Evolutionary conservation across 2,329 filamentous ascomycete genomes (phyloP).

Genomic region (Ampelomyces quisqualis): DNA sequence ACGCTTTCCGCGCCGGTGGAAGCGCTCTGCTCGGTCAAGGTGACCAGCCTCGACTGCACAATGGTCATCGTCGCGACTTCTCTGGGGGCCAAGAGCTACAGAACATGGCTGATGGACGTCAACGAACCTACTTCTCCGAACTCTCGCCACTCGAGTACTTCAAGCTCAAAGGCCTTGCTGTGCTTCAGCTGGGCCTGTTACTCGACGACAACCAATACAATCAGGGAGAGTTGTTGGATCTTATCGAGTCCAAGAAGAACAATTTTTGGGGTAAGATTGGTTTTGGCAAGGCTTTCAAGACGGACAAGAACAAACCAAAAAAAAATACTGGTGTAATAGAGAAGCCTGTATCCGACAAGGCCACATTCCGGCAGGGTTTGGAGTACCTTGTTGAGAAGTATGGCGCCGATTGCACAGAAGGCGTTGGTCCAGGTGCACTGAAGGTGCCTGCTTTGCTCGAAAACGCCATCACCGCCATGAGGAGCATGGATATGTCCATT

Average conservation of each 20-base stretch:
- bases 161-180: slow-evolving; percentile 91
- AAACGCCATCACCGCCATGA: slow-evolving; percentile 89
- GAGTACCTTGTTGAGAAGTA: slow-evolving; percentile 90
- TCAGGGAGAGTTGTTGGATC: slow-evolving; percentile 85
- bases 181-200: slow-evolving; percentile 90
- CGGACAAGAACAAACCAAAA: slow-evolving; percentile 70
- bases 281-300: slow-evolving; percentile 93
- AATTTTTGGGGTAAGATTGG: slow-evolving; percentile 99
- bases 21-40: slow-evolving; percentile 67
- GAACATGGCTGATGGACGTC: slow-evolving; percentile 55
- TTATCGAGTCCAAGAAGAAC: slow-evolving; percentile 90
- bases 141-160: slow-evolving; percentile 95
- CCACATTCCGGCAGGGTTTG: slow-evolving; percentile 85
- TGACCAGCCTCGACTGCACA: slow-evolving; percentile 63
- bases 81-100: slow-evolving; percentile 56
- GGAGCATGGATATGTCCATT: slow-evolving; percentile 98
- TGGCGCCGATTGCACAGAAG: slow-evolving; percentile 95
- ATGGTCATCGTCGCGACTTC: slow-evolving; percentile 68
- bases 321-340: slow-evolving; percentile 65
- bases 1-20: slow-evolving; percentile 73
- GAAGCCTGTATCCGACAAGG: slow-evolving; percentile 59
- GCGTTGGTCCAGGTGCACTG: slow-evolving; percentile 86
- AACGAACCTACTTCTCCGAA: slow-evolving; percentile 91
- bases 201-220: slow-evolving; percentile 88
- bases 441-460: slow-evolving; percentile 94